Conservation (phyloP, 2,329 filamentous ascomycete species). For the Aspergillus texensis region DNA sequence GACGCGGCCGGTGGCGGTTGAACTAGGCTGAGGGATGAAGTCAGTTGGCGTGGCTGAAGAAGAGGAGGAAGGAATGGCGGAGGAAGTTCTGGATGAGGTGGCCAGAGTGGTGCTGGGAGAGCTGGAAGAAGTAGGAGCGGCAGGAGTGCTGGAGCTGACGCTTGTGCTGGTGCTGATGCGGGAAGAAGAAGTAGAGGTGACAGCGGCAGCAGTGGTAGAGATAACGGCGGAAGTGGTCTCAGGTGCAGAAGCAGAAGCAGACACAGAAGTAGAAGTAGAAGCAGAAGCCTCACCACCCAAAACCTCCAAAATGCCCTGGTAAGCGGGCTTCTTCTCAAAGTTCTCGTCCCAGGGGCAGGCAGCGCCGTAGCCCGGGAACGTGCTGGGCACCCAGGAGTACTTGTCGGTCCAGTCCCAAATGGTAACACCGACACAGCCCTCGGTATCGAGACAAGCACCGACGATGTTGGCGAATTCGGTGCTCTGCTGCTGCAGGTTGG, state of each 20-base stretch:
- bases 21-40: not conserved
- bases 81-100: not conserved
- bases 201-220: not conserved
- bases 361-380: slow-evolving; percentile 46
- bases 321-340: slow-evolving; percentile 52
- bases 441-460: slow-evolving; percentile 33
- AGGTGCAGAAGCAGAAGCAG: not conserved
- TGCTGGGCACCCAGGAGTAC: slow-evolving; percentile 50
- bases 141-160: not conserved
- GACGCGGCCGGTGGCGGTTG: not conserved
- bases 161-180: not conserved
- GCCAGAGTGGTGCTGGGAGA: not conserved
- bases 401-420: slow-evolving; percentile 50
- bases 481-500: slow-evolving; percentile 32
- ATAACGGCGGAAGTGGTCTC: not conserved
- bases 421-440: slow-evolving; percentile 38
- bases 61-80: not conserved
- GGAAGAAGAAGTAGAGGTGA: not conserved
- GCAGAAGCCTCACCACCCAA: slow-evolving; percentile 22
- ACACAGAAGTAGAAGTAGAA: slow-evolving; percentile 13
- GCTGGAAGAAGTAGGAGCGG: not conserved
- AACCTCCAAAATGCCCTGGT: slow-evolving; percentile 37
- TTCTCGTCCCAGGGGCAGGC: slow-evolving; percentile 52
- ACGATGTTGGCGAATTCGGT: slow-evolving; percentile 36
- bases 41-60: not conserved